Evolutionary conservation across 192 early-diverging fungal genomes (phyloP), one percentile per base, ranked within the genome.

Genomic region (Rhizophlyctis rosea): DNA sequence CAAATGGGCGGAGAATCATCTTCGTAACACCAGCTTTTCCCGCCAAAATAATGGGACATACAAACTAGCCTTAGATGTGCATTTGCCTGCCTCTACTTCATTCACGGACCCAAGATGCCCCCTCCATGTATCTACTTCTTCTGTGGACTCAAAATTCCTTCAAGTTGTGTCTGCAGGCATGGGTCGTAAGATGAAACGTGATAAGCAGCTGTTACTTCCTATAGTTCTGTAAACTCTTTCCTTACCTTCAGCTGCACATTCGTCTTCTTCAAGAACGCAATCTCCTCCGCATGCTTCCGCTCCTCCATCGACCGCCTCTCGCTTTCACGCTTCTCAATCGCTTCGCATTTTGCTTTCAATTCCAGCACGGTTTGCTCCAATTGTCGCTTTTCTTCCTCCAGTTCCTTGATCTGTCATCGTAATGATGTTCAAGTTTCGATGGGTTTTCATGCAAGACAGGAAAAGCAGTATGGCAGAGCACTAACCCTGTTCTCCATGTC

Each of bases 261-360:
- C 14, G 83, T 85, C 69, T 85, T 85, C 53, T 85, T 85, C 69
- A 85, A 60, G 70, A 85, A 85, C 3, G 81, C 81, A 57, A 85
- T 81, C 67, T 85, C 83, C 69, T 85, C 83, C 21, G 83, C 82
- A 62, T 85, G 83, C 51, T 85, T 85, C 28, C 83, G 62, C 67
- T 85, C 83, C 61, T 85, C 83, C 82, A 84, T 85, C 4, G 81
- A 79, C 50, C 83, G 29, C 27, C 82, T 64, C 64, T 85, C 83
- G 39, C 75, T 75, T 63, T 85, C 83, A 5, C 82, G 54, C 60
- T 85, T 84, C 62, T 85, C 83, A 53, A 85, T 84, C 13, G 80
- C 76, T 61, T 85, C 83, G 64, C 83, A 85, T 55, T 85, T 85
- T 31, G 82, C 83, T 57, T 85, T 85, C 13, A 84, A 65, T 58